Percentiles rank a stretch among this genome's conserved stretches.
Evolutionary conservation across 2,329 filamentous ascomycete genomes (phyloP).

Genomic region (Arthrobotrys sinensis): DNA sequence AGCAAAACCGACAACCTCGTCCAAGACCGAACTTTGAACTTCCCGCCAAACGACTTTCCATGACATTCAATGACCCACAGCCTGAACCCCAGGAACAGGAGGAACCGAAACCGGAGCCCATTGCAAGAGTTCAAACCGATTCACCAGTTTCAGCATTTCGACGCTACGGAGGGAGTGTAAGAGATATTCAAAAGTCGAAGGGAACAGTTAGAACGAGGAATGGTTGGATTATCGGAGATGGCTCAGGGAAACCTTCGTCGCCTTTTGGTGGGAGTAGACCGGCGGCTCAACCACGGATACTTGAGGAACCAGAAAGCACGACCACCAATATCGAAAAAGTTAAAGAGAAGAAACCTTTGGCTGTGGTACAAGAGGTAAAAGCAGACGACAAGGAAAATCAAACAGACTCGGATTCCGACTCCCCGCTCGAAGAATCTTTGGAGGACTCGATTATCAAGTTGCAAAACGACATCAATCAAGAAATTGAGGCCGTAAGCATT

Average conservation of each 20-base stretch:
- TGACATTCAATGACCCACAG: conserved; percentile 33
- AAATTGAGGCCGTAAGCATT: conserved; percentile 57
- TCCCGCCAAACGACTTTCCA: conserved; percentile 46
- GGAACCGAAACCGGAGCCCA: conserved; percentile 38
- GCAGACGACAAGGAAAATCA: conserved; percentile 50
- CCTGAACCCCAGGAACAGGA: conserved; percentile 4
- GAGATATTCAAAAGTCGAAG: conserved; percentile 50
- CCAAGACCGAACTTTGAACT: conserved; percentile 55
- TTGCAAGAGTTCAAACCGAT: conserved; percentile 35
- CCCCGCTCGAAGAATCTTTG: conserved; percentile 28
- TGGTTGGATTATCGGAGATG: conserved; percentile 53
- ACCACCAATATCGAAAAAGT: conserved; percentile 20
- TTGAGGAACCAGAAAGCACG: conserved; percentile 27
- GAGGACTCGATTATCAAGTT: conserved; percentile 54
- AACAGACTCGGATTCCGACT: conserved; percentile 6
- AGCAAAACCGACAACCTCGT: conserved; percentile 51
- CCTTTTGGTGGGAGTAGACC: conserved; percentile 40
- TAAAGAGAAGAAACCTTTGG: conserved; percentile 30
- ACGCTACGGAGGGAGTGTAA: conserved; percentile 50
- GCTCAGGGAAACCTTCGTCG: conserved; percentile 29
- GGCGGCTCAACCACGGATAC: conserved; percentile 23
- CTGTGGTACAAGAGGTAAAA: conserved; percentile 16
- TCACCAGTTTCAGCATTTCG: conserved; percentile 39
- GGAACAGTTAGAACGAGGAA: conserved; percentile 47
- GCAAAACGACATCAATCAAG: conserved; percentile 53